phyloP scores from a whole-genome alignment of 495 filamentous ascomycete species.

The Aspergillus avenaceus region DNA sequence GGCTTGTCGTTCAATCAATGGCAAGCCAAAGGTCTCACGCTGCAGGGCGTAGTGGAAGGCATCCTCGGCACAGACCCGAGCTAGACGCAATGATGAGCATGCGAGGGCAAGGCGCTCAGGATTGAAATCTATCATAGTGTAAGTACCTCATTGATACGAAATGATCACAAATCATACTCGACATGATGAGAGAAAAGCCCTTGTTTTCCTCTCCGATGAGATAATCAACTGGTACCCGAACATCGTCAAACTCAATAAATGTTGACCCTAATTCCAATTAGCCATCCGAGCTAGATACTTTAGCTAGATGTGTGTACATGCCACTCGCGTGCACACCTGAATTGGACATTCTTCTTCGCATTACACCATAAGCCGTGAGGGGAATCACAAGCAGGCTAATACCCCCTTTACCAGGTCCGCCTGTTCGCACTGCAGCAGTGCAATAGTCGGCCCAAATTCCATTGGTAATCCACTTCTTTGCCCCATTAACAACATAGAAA shows the following conservation, averaged over 20 bases:
- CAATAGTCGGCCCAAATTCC: constrained; percentile 51
- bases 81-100: constrained; percentile 38
- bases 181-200: constrained; percentile 49
- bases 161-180: constrained; percentile 23
- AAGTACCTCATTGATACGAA: background rate
- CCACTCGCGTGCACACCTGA: constrained; percentile 52
- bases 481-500: constrained; percentile 50
- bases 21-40: constrained; percentile 46
- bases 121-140: constrained; percentile 37
- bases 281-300: background rate
- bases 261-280: constrained; percentile 30
- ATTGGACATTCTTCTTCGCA: constrained; percentile 73
- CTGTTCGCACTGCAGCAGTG: constrained; percentile 52
- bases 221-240: constrained; percentile 40
- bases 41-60: constrained; percentile 46
- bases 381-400: constrained; percentile 52
- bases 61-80: constrained; percentile 45
- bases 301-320: constrained; percentile 7
- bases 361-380: constrained; percentile 41
- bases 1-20: constrained; percentile 40
- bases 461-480: constrained; percentile 59
- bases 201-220: constrained; percentile 44
- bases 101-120: constrained; percentile 42
- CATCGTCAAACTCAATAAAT: constrained; percentile 46
- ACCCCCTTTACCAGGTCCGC: constrained; percentile 42